Conservation (phyloP, 306 rosid species). For the Trifolium subterraneum region DNA sequence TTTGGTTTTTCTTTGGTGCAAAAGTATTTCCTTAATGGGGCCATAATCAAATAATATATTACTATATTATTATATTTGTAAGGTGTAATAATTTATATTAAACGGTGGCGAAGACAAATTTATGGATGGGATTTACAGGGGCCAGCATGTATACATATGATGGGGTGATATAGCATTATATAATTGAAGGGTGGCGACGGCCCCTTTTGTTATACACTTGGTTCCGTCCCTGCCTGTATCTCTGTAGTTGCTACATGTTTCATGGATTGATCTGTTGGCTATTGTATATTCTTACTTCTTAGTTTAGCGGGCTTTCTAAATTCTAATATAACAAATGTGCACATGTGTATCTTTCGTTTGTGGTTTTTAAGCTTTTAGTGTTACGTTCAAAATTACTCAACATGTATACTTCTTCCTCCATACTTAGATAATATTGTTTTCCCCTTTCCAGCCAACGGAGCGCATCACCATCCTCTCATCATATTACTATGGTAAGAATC, state of each 20-base stretch:
- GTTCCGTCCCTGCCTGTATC: neutral
- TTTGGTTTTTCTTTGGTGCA: too few relatives aligned
- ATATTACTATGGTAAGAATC: constrained; percentile 84
- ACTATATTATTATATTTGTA: too few relatives aligned
- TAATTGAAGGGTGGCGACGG: too few relatives aligned
- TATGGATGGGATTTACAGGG: too few relatives aligned
- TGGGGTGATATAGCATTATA: too few relatives aligned
- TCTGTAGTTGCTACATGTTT: constrained; percentile 8
- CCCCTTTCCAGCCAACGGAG: constrained; percentile 72
- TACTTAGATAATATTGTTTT: constrained; percentile 33
- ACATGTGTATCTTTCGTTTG: constrained; percentile 15
- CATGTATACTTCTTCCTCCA: constrained; percentile 22
- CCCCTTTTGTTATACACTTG: too few relatives aligned
- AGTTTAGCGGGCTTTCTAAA: constrained; percentile 7
- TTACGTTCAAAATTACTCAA: constrained; percentile 15
- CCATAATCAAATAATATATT: too few relatives aligned
- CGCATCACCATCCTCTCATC: constrained; percentile 88
- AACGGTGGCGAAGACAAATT: too few relatives aligned
- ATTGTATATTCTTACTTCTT: neutral
- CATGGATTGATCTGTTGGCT: constrained; percentile 20
- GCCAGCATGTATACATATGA: too few relatives aligned
- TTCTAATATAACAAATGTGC: constrained; percentile 12
- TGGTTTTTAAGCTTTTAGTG: constrained; percentile 11
- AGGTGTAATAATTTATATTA: too few relatives aligned
- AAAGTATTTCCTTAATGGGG: too few relatives aligned